These are phyloP conservation scores for Crithidia brevicula DNA, from an alignment of 208 protist genomes.

Conservation along the genomic window DNA sequence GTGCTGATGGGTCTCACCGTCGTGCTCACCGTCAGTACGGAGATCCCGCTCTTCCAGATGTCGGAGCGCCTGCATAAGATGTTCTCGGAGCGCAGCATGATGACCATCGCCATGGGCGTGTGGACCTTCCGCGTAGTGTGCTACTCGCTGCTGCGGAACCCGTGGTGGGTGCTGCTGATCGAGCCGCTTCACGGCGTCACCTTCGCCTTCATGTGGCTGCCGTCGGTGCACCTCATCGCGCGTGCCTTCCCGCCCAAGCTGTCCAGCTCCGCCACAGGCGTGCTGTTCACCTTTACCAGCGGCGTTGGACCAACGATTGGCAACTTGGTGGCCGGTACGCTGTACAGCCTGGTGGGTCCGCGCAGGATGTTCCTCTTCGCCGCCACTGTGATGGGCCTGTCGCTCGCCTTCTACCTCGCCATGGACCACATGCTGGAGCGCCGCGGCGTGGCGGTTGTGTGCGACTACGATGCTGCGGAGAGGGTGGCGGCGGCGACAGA, in stretches of 20 bases:
- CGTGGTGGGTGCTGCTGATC: constrained; percentile 69
- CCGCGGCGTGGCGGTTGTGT: constrained; percentile 20
- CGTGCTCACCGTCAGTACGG: constrained; percentile 63
- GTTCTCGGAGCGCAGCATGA: constrained; percentile 56
- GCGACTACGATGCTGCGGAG: constrained; percentile 14
- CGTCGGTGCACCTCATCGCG: constrained; percentile 45
- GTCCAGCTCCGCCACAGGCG: constrained; percentile 55
- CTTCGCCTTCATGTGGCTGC: constrained; percentile 74
- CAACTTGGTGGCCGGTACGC: constrained; percentile 52
- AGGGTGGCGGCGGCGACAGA: not conserved
- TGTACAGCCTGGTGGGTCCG: constrained; percentile 54
- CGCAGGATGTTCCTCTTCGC: constrained; percentile 52
- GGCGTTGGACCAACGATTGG: constrained; percentile 66
- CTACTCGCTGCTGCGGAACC: constrained; percentile 62
- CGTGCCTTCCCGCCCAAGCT: constrained; percentile 49
- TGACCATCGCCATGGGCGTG: constrained; percentile 50
- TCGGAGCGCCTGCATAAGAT: constrained; percentile 38
- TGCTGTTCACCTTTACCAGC: constrained; percentile 53
- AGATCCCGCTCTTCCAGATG: constrained; percentile 74
- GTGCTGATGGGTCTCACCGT: constrained; percentile 65
- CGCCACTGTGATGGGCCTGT: constrained; percentile 34
- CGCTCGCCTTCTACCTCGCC: constrained; percentile 37
- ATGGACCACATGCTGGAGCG: constrained; percentile 42
- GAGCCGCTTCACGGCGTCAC: constrained; percentile 79
- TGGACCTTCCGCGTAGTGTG: constrained; percentile 59